Conservation (phyloP, 2,329 filamentous ascomycete species). For the Arachnopeziza araneosa region DNA sequence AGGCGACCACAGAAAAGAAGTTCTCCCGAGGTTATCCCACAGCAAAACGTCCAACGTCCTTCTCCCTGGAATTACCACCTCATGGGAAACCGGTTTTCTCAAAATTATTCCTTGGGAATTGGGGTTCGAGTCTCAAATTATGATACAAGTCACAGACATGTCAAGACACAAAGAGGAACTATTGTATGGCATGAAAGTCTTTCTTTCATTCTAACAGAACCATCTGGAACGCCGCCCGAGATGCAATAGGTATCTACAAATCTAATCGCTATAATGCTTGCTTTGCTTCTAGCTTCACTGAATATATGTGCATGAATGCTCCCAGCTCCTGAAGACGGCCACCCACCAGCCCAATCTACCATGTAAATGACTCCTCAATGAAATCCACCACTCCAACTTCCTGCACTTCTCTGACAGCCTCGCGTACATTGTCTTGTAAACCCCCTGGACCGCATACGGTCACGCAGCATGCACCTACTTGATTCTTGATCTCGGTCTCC, state of each 20-base stretch:
- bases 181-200: neutral
- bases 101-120: too few species aligned
- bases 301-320: neutral
- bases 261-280: neutral
- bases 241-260: neutral
- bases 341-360: conserved; percentile 15
- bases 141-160: too few species aligned
- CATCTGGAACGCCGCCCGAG: neutral
- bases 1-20: too few species aligned
- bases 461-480: conserved; percentile 84
- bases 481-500: conserved; percentile 72
- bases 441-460: conserved; percentile 73
- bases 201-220: neutral
- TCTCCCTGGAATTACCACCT: too few species aligned
- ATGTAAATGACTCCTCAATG: conserved; percentile 69
- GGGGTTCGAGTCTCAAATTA: too few species aligned
- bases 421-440: conserved; percentile 69
- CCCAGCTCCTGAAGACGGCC: neutral
- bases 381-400: conserved; percentile 63
- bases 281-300: neutral
- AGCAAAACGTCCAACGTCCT: too few species aligned
- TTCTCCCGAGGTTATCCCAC: too few species aligned
- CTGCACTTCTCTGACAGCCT: conserved; percentile 59
- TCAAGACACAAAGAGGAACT: too few species aligned
- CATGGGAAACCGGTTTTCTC: too few species aligned